These are phyloP conservation scores for Euphorbia celastroides DNA, from an alignment of 441 rosid genomes.

Conservation along the genomic window DNA sequence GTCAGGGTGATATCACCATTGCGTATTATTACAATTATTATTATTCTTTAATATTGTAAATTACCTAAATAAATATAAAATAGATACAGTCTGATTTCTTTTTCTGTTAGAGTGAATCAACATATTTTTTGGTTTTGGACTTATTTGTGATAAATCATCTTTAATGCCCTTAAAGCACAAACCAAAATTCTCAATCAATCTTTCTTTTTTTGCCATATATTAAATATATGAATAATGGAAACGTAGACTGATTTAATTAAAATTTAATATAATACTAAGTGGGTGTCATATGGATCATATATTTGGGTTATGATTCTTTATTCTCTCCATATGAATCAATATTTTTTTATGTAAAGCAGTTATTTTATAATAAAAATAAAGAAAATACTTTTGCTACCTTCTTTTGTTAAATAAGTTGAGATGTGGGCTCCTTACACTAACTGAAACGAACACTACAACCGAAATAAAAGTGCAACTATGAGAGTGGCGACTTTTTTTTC, in stretches of 20 bases:
- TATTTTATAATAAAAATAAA: slow-evolving; percentile 16
- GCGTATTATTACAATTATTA: background rate
- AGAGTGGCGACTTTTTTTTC: background rate
- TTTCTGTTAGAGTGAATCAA: too few species aligned
- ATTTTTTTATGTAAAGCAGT: background rate
- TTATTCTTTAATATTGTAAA: background rate
- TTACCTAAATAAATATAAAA: background rate
- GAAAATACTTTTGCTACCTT: background rate
- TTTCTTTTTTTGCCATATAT: slow-evolving; percentile 11
- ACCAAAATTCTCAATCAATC: slow-evolving; percentile 19
- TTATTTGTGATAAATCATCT: slow-evolving; percentile 14
- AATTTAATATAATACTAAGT: background rate
- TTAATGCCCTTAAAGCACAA: slow-evolving; percentile 23
- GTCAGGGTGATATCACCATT: slow-evolving; percentile 15
- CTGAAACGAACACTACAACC: slow-evolving; percentile 39
- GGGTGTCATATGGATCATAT: slow-evolving; percentile 20
- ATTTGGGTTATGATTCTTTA: slow-evolving; percentile 6
- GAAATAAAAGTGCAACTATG: slow-evolving; percentile 17
- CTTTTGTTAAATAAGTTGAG: too few species aligned
- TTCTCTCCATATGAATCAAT: background rate
- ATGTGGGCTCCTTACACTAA: slow-evolving; percentile 15
- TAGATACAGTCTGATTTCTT: background rate
- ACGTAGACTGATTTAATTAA: too few species aligned
- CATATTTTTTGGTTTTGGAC: too few species aligned
- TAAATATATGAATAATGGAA: background rate